phyloP scores from a whole-genome alignment of 257 asterid genomes.

The Solanum peruvianum region DNA sequence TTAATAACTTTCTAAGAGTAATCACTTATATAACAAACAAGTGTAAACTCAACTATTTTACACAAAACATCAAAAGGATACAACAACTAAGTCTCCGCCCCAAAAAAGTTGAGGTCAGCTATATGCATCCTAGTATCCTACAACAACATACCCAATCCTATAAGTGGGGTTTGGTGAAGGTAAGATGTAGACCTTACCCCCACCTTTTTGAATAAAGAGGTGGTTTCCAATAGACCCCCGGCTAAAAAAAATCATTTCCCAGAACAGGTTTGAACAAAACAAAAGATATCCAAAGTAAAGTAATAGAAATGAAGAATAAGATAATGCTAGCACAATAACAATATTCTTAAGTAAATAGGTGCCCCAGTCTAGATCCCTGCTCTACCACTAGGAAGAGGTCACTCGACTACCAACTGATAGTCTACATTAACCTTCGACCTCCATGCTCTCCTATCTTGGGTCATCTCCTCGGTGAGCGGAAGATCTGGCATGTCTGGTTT shows the following conservation, averaged over 20 bases:
- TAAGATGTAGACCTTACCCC: background rate
- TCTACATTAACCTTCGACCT: background rate
- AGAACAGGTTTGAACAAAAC: background rate
- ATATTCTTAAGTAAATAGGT: background rate
- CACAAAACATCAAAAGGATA: background rate
- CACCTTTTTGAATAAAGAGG: background rate
- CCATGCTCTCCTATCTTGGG: background rate
- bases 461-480: background rate
- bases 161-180: background rate
- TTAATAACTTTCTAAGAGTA: background rate
- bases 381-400: background rate
- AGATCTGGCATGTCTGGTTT: background rate
- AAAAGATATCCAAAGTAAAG: background rate
- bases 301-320: background rate
- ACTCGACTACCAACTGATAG: background rate
- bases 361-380: background rate
- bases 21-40: background rate
- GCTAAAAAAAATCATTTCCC: background rate
- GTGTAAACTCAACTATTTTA: background rate
- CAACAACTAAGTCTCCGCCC: background rate
- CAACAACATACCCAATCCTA: background rate
- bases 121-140: background rate
- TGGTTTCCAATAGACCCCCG: background rate
- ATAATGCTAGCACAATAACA: background rate
- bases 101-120: background rate